Evolutionary conservation across 352 stramenopile genomes (phyloP), one percentile per base, ranked within the genome.

Genomic region (Globisporangium abappressorium): DNA sequence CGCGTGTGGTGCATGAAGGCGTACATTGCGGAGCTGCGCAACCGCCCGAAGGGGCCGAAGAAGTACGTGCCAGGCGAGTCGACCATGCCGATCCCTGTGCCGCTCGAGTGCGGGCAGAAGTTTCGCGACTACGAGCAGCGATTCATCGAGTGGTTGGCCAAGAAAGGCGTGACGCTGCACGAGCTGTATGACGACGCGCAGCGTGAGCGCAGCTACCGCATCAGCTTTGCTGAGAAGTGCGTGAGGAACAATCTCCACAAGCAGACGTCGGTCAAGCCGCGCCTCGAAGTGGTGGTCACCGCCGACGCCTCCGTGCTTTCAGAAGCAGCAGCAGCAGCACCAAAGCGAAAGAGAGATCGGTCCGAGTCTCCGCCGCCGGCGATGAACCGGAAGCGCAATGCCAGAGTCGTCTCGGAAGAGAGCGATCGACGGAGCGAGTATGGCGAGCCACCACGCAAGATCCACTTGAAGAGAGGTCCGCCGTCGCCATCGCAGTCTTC

Each of bases 121-220:
- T 46, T 73, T 18, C 47, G 41, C 43, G 36, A 65, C 1, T 73
- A 76, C 61, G 70, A 79, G 51, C 7, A 58, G 20, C 53, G 64
- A 20, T 70, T 76, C 43, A 3, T 62, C 5, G 59, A 47, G 18
- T 79, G 68, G 66, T 33, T 79, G 18, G 2, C 22, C 0, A 57
- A 57, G 9, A 46, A 51, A 5, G 14, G 53, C 20, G 24, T 49
- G 60, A 15, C 57, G n/a, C 28, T 74, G 22, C 5, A 36, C 4
- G 71, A 71, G 0, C 9, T 74, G n/a, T 1, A 18, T 20, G 20
- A n/a, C 1, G 7, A 69, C 1, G 8, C 47, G 28, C 59, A 67
- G 28, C 26, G 46, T 15, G 71, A 77, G 34, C 68, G 71, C n/a
- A 57, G 18, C 1, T n/a, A 60, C 2, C 71, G 70, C 26, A 70